Base-by-base conservation (phyloP, 1,139 yeast species). In the Blastobotrys indianensis region DNA sequence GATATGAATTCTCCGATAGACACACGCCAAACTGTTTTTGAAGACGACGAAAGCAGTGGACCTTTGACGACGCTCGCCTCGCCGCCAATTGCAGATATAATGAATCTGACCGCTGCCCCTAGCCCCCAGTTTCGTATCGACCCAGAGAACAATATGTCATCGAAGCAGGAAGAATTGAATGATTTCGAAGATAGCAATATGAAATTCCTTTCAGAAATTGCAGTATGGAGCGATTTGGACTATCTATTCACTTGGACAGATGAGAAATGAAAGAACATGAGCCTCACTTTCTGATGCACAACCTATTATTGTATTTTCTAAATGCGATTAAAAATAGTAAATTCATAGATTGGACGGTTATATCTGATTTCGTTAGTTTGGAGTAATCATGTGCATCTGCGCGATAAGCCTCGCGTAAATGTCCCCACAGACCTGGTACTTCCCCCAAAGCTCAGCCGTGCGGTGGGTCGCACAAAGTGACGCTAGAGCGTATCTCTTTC, bases 41-140 rank as follows among this genome's bases (percentile, higher is more conserved):
- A 29, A 23, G 44, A 41, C 11, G 46, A 43, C 8, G 46, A 44
- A n/a, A 33, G 23, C 13, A 31, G 20, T 7, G 47, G 43, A 7
- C 37, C 41, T 6, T 15, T 17, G 10, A 15, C 36, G 23, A 40
- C 45, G 9, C 36, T 45, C 6, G 48, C 48, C 2, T 45, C 48
- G n/a, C 45, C 48, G 11, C 48, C 48, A 15, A 36, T 41, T 7
- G 45, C 42, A 10, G 45, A 45, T 31, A 37, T 37, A n/a, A 4
- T 34, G 37, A 25, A 25, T 13, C 13, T 13, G 23, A 17, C 34
- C 16, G 28, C 37, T 9, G 37, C 28, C 2, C 13, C 37, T 2
- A 34, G 28, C 8, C 37, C 37, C 12, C 37, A 34, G 25, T n/a
- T 32, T 3, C 37, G 7, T 15, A 16, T 12, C 6, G 16, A 8